Base-by-base conservation (phyloP, 2,329 filamentous ascomycete species). In the Fusarium fracticaudum region DNA sequence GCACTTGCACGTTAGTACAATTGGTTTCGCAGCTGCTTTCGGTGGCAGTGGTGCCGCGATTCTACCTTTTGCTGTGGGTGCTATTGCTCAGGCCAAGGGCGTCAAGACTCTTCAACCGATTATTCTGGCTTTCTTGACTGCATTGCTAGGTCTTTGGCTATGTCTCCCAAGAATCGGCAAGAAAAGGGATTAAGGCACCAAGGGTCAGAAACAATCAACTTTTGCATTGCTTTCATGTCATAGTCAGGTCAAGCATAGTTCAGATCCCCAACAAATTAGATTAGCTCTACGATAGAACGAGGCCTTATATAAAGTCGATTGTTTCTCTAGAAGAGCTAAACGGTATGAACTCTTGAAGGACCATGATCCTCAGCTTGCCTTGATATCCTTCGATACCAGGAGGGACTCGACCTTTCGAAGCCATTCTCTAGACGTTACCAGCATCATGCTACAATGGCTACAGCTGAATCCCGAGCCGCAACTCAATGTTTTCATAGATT, bases 21-120 rank as follows among this genome's bases (percentile, higher is more conserved):
- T 96, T 73, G 93, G 93, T 0, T 96, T 96, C 74, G 91, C 91
- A 3, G 90, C 92, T 3, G 93, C 93, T 0, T 91, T 95, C 80
- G 94, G 94, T 1, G 91, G 93, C 0, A 88, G 87, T 31, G 94
- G 94, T 2, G 93, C 91, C 1, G 91, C 92, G 0, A 79, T 91
- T n/a, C 74, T 93, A 83, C 86, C 92, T 66, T 84, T 94, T 84
- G 87, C 89, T 0, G 90, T 93, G 0, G 92, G 92, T 10, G 90
- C 90, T 4, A 87, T 94, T 76, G 91, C 92, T 5, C 85, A 89
- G 74, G 83, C 82, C 3, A 86, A 84, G 69, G 89, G 89, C 1
- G 88, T 91, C 6, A 81, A 85, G 72, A 87, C 87, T 9, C 77
- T 91, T 43, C 89, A 91, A 72, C 88, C 89, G 0, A 84, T 91